Conservation (phyloP, 2,329 filamentous ascomycete species). For the Tolypocladium capitatum region DNA sequence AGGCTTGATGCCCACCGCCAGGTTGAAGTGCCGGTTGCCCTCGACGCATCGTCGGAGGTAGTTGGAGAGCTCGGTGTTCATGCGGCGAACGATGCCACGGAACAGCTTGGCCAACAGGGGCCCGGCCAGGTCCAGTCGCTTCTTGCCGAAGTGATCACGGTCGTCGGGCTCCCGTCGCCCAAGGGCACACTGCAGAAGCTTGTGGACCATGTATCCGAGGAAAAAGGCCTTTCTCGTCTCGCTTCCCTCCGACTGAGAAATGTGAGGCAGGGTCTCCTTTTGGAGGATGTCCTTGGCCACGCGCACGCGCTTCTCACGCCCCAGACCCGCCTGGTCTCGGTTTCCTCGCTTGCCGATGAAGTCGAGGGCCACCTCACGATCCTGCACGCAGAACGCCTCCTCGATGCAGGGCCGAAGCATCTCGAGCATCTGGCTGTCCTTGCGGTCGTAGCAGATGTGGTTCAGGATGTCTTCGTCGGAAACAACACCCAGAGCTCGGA, state of each 20-base stretch:
- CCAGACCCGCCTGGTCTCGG: conserved; percentile 44
- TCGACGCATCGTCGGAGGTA: conserved; percentile 91
- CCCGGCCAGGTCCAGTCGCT: conserved; percentile 88
- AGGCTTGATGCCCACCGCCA: conserved; percentile 82
- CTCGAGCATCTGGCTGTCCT: conserved; percentile 93
- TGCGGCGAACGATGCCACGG: conserved; percentile 77
- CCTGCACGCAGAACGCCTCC: conserved; percentile 91
- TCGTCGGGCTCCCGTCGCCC: conserved; percentile 91
- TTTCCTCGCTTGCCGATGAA: conserved; percentile 91
- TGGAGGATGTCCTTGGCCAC: conserved; percentile 91
- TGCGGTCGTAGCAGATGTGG: conserved; percentile 92
- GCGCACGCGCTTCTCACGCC: conserved; percentile 75
- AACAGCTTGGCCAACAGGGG: conserved; percentile 94
- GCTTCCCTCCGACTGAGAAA: conserved; percentile 86
- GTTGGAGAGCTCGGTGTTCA: conserved; percentile 80
- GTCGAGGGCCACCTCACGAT: conserved; percentile 84
- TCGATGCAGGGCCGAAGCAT: conserved; percentile 96
- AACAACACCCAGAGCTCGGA: conserved; percentile 87
- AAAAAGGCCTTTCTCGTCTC: conserved; percentile 97
- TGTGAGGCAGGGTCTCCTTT: conserved; percentile 92
- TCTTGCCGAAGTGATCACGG: conserved; percentile 98
- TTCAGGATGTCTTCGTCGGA: conserved; percentile 97
- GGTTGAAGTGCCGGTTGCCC: conserved; percentile 74
- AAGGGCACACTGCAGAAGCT: conserved; percentile 82
- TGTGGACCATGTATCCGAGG: conserved; percentile 97